Conservation (phyloP, 2,329 filamentous ascomycete genomes). For the Bipolaris sorokiniana region DNA sequence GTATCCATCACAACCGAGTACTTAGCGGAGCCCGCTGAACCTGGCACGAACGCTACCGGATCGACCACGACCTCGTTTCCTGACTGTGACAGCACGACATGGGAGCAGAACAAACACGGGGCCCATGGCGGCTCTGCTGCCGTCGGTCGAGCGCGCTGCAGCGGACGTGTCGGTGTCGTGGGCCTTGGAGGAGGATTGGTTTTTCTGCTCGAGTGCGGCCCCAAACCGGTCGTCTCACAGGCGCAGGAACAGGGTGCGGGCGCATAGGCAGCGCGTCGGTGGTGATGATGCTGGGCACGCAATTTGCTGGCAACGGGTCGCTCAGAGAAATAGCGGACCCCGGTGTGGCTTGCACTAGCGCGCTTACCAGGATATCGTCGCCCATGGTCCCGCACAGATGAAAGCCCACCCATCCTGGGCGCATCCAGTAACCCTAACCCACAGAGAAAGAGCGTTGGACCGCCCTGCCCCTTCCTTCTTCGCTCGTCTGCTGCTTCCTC, state of each 20-base stretch:
- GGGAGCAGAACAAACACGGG: not conserved
- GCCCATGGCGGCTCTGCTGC: too few species aligned
- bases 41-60: slow-evolving; percentile 32
- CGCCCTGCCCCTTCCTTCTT: slow-evolving; percentile 32
- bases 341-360: slow-evolving; percentile 20
- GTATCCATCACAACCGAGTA: slow-evolving; percentile 20
- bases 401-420: slow-evolving; percentile 10
- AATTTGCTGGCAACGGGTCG: slow-evolving; percentile 29
- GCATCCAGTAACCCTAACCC: slow-evolving; percentile 18
- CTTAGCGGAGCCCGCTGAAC: slow-evolving; percentile 30
- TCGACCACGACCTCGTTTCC: slow-evolving; percentile 14
- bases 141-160: not conserved
- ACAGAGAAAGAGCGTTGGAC: slow-evolving; percentile 33
- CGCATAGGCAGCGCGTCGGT: slow-evolving; percentile 17
- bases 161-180: not conserved
- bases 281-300: slow-evolving; percentile 20
- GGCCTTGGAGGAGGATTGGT: too few species aligned
- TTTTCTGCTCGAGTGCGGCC: not conserved
- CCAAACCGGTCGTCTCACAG: slow-evolving; percentile 3
- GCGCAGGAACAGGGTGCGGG: slow-evolving; percentile 9
- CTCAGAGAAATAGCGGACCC: slow-evolving; percentile 14
- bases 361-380: slow-evolving; percentile 4
- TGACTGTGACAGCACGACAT: slow-evolving; percentile 4
- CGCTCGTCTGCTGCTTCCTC: slow-evolving; percentile 31
- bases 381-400: slow-evolving; percentile 15